A percentile compares a stretch with the other conserved stretches of the same genome.
These are phyloP conservation scores for Acanthamoeba royreba DNA, from an alignment of 208 protist species.

Conservation along the genomic window DNA sequence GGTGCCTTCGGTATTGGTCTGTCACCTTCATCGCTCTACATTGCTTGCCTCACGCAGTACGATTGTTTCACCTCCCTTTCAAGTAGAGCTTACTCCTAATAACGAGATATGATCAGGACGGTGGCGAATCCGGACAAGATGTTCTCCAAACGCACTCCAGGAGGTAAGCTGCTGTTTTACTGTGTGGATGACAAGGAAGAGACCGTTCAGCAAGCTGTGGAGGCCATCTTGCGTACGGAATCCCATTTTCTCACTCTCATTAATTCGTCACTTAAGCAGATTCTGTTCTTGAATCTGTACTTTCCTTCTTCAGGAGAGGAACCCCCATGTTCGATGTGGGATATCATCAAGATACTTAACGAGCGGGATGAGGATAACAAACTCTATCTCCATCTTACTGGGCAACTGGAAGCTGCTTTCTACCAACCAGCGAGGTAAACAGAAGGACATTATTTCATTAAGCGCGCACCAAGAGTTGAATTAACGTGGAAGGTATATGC, in stretches of 20 bases:
- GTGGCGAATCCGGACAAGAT: neutral
- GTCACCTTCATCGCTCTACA: neutral
- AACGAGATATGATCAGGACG: neutral
- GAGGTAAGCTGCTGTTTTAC: slow-evolving; percentile 3
- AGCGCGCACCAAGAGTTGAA: too few relatives aligned
- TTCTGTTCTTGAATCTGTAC: neutral
- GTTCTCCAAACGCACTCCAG: slow-evolving; percentile 5
- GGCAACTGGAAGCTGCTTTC: neutral
- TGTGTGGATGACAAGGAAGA: slow-evolving; percentile 2
- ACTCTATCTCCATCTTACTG: neutral
- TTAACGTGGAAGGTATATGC: too few relatives aligned
- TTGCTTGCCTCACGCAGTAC: neutral
- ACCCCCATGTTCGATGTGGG: neutral
- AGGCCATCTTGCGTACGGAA: neutral
- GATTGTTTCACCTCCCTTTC: neutral
- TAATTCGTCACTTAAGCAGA: too few relatives aligned
- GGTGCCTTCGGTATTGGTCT: neutral
- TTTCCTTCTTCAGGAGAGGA: neutral
- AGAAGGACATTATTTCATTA: too few relatives aligned
- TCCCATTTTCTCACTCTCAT: too few relatives aligned
- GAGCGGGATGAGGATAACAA: neutral
- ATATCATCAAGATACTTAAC: neutral
- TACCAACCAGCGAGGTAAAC: neutral
- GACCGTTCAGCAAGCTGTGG: neutral
- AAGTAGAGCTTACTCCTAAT: neutral